These are phyloP conservation scores for Citrus reticulata DNA, from an alignment of 345 rosid genomes.

Conservation along the genomic window DNA sequence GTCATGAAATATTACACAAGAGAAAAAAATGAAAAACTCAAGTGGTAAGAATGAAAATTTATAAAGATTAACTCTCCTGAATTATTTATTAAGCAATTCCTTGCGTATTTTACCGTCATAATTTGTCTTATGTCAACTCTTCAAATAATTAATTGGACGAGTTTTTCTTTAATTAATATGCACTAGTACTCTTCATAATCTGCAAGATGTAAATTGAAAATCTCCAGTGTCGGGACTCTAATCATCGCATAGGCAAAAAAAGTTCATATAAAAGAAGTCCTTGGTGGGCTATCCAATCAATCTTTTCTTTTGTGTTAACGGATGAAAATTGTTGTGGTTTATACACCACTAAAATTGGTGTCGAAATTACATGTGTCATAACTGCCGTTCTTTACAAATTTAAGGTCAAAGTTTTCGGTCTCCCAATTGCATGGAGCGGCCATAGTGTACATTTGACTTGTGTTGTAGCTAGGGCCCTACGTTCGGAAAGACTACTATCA, in stretches of 20 bases:
- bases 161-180: background rate
- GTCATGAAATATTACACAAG: no score
- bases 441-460: background rate
- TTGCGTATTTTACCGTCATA: no score
- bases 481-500: background rate
- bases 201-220: background rate
- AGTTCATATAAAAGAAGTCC: background rate
- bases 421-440: background rate
- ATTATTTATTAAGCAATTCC: no score
- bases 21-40: no score
- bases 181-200: background rate
- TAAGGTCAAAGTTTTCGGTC: conserved; percentile 8
- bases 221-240: background rate
- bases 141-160: background rate
- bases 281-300: background rate
- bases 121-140: background rate
- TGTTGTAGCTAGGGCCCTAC: background rate
- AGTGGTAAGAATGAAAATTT: no score
- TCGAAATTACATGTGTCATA: background rate
- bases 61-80: no score
- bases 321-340: conserved; percentile 12
- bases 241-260: background rate
- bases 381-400: background rate
- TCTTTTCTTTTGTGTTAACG: conserved; percentile 3
- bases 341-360: conserved; percentile 13